Evolutionary conservation across 352 stramenopile genomes (phyloP), one percentile per base, ranked within the genome.

Genomic region (Globisporangium alternatum): DNA sequence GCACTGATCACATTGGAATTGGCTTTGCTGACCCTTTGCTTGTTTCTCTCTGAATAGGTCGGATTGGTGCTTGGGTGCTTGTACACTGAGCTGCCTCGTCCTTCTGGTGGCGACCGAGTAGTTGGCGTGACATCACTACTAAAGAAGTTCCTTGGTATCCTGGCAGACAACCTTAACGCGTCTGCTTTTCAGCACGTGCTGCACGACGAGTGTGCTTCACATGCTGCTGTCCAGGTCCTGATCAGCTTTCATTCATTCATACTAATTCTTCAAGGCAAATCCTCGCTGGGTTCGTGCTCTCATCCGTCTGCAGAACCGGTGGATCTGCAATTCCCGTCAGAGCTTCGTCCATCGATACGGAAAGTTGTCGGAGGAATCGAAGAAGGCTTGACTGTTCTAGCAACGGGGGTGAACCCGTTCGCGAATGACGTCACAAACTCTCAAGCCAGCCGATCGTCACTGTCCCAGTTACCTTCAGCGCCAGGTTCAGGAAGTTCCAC

Each of bases 231-330:
- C 15, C 67, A 71, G 35, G 65, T 78, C 22, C 55, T 93, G 47
- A 71, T 72, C 43, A 74, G 68, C 15, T 72, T 92, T 28, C 71
- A 92, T 48, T 70, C 73, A 12, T 69, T 92, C n/a, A 86, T 92
- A 53, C 41, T 94, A 19, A 51, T 90, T n/a, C 66, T 88, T 4
- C 83, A 94, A 80, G 82, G 77, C 4, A 65, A 60, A 9, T 19
- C 69, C 8, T 65, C 66, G 19, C 41, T 94, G 2, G 22, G 53
- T 19, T 58, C 45, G 7, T 78, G 82, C 44, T 69, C 56, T 41
- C 85, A 93, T 52, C 76, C 85, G 1, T 85, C 69, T 35, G 79
- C 85, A 57, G 80, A 88, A 53, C 78, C 77, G 4, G 58, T 92
- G 35, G 72, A 90, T 52, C 60, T 94, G 37, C 70, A 62, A 9